phyloP scores from a whole-genome alignment of 2,329 filamentous ascomycete species.

The Lachnellula hyalina region DNA sequence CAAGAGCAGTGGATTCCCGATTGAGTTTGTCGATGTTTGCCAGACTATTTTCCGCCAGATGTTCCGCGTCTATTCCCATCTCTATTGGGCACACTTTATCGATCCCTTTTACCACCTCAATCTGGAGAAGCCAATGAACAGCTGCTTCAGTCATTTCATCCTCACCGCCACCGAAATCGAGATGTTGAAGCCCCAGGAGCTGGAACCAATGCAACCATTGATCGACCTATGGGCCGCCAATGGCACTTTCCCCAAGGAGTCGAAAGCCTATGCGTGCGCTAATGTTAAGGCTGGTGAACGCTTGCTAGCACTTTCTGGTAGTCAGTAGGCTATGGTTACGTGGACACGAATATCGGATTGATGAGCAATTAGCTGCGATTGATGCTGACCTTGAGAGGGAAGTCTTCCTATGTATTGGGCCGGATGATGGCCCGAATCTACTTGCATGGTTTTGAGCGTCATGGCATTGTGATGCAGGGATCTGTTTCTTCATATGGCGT shows the following conservation, averaged over 20 bases:
- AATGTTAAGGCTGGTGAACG: slow-evolving; percentile 56
- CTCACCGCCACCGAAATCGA: slow-evolving; percentile 74
- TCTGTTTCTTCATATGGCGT: slow-evolving; percentile 15
- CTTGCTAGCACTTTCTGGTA: slow-evolving; percentile 36
- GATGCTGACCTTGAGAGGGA: slow-evolving; percentile 6
- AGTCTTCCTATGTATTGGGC: slow-evolving; percentile 9
- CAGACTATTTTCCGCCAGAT: slow-evolving; percentile 95
- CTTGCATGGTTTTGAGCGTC: slow-evolving; percentile 17
- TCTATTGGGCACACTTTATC: slow-evolving; percentile 94
- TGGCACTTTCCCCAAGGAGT: slow-evolving; percentile 76
- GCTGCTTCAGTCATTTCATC: slow-evolving; percentile 81
- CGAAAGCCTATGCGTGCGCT: slow-evolving; percentile 60
- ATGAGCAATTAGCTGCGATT: slow-evolving; percentile 4
- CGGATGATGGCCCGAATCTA: slow-evolving; percentile 11
- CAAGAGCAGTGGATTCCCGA: slow-evolving; percentile 87
- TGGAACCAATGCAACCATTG: slow-evolving; percentile 92
- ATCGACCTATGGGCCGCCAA: slow-evolving; percentile 89
- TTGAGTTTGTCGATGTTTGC: slow-evolving; percentile 83
- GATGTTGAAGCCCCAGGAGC: slow-evolving; percentile 81
- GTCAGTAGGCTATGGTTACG: not conserved
- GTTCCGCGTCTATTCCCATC: slow-evolving; percentile 96
- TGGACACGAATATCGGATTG: slow-evolving; percentile 1
- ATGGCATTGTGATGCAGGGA: slow-evolving; percentile 20
- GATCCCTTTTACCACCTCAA: slow-evolving; percentile 81
- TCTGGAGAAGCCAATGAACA: slow-evolving; percentile 76